Percentiles rank a stretch among this genome's conserved stretches.
Conservation (phyloP, 306 rosid species). For the Canavalia ensiformis region DNA sequence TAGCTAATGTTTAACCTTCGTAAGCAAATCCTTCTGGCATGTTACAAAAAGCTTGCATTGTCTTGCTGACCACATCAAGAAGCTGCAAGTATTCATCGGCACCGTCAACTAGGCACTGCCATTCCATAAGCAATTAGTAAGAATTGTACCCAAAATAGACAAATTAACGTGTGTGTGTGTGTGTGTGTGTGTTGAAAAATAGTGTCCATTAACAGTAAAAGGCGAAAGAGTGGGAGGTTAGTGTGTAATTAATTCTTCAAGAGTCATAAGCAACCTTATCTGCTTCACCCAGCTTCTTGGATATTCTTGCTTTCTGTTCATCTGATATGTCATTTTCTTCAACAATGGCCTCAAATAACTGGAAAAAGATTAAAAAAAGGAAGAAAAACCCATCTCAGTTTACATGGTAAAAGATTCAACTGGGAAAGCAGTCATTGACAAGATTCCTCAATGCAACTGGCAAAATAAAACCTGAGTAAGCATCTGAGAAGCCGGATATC, state of each 20-base stretch:
- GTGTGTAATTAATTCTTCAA: background rate
- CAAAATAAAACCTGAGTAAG: constrained; percentile 69
- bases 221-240: background rate
- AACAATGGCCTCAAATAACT: constrained; percentile 82
- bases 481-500: constrained; percentile 94
- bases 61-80: constrained; percentile 78
- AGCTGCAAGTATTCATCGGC: constrained; percentile 94
- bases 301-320: constrained; percentile 90
- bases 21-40: constrained; percentile 71
- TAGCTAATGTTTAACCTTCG: constrained; percentile 42
- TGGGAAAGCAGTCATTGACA: constrained; percentile 7
- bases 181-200: too few species aligned
- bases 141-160: constrained; percentile 16
- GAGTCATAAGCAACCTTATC: constrained; percentile 72
- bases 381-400: background rate
- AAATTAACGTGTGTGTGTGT: background rate
- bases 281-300: constrained; percentile 87
- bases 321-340: constrained; percentile 80
- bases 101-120: constrained; percentile 89
- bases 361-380: constrained; percentile 22
- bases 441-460: constrained; percentile 23
- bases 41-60: constrained; percentile 72
- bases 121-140: constrained; percentile 47
- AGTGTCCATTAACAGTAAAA: constrained; percentile 18
- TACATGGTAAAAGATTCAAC: constrained; percentile 14